Evolutionary conservation across 768 basidiomycete species (phyloP), one percentile per base, ranked within the genome.

Genomic region (Pleurotus tuber-regium): DNA sequence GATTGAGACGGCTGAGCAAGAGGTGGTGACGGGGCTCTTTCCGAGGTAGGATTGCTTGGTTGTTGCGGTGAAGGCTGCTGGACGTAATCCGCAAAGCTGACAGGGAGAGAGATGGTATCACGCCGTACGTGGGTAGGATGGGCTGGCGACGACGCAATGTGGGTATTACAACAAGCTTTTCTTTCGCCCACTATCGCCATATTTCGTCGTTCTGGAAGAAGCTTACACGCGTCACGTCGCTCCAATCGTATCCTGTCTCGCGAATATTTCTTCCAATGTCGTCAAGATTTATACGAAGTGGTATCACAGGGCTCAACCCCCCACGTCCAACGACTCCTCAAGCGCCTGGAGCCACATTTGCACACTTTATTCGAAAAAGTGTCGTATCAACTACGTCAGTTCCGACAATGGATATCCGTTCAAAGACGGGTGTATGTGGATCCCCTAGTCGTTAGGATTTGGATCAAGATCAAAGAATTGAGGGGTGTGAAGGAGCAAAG

Each of bases 401-500:
- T 57, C 26, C 63, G 62, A 2, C 31, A 59, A 61, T 56, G 71
- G 62, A 60, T 70, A 2, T 77, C 73, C 16, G 72, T 72, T 11
- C 75, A 80, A 26, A 73, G 87, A 28, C 73, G 81, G 53, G 71
- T 76, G 46, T 89, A 83, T 59, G 89, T 92, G 4, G 89, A 92
- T 62, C 87, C 86, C 0, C 89, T 90, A 55, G 76, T 90, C n/a
- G 67, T 73, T 43, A 78, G 77, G 59, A 88, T 92, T 33, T 89
- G 87, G 87, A 88, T 83, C 43, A 85, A 87, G 60, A 85, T 89
- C 31, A 75, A 76, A 52, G 84, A 86, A 60, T 72, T 74, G 56
- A 82, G 74, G 62, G 73, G 59, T 56, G 65, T 62, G 18, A 60
- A 51, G 57, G 63, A 58, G 39, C 65, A 7, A 48, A 53, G 6